These are phyloP conservation scores for Dryadomyces sulphureus DNA, from an alignment of 2,329 filamentous ascomycete species.

Conservation along the genomic window DNA sequence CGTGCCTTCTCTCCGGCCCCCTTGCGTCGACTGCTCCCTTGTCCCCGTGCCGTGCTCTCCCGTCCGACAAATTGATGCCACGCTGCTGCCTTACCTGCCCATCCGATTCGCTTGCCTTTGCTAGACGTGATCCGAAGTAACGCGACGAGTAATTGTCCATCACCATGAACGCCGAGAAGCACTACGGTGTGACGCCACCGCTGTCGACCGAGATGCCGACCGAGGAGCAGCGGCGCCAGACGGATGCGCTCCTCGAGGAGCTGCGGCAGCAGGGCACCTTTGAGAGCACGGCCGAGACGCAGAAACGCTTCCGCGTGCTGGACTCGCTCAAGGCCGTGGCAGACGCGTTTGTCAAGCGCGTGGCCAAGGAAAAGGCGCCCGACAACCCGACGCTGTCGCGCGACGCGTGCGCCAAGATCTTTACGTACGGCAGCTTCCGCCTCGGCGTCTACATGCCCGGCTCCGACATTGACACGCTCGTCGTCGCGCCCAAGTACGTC, in stretches of 20 bases:
- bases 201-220: slow-evolving; percentile 69
- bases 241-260: slow-evolving; percentile 68
- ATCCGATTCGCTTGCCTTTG: background rate
- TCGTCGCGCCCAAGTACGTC: slow-evolving; percentile 83
- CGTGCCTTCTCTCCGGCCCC: background rate
- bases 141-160: background rate
- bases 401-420: slow-evolving; percentile 79
- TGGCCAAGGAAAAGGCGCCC: slow-evolving; percentile 56
- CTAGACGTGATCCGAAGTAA: background rate
- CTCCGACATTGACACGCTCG: slow-evolving; percentile 94
- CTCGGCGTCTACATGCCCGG: slow-evolving; percentile 88
- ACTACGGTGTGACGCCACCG: slow-evolving; percentile 62
- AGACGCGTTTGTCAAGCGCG: slow-evolving; percentile 72
- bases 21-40: background rate
- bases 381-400: slow-evolving; percentile 66
- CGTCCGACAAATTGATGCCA: background rate
- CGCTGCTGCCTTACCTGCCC: background rate
- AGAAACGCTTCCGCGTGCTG: slow-evolving; percentile 63
- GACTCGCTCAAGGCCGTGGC: slow-evolving; percentile 64
- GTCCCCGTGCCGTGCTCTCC: background rate
- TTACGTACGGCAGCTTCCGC: slow-evolving; percentile 91
- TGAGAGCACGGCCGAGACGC: slow-evolving; percentile 67
- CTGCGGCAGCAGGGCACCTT: slow-evolving; percentile 85
- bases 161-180: slow-evolving; percentile 15
- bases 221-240: slow-evolving; percentile 59